A percentile compares a stretch with the other conserved stretches of the same genome.
Evolutionary conservation across 306 rosid genomes (phyloP).

Genomic region (Trifolium repens): DNA sequence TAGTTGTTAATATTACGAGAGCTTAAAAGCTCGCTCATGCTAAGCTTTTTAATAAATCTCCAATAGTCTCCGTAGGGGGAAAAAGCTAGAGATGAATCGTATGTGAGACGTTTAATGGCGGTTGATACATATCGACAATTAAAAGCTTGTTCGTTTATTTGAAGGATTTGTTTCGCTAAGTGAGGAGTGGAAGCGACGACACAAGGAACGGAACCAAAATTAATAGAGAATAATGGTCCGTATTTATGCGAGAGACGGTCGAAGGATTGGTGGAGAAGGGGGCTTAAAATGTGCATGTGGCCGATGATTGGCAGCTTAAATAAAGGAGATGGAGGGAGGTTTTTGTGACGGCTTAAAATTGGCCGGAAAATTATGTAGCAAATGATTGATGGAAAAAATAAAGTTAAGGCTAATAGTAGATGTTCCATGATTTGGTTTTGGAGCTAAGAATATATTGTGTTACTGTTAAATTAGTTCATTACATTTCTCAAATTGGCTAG

Average conservation of each 20-base stretch:
- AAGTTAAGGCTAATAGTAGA: not conserved
- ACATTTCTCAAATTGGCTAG: no score
- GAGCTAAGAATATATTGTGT: no score
- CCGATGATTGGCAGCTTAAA: slow-evolving; percentile 36
- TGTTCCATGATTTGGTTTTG: not conserved
- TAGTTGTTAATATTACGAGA: slow-evolving; percentile 14
- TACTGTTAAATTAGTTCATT: no score
- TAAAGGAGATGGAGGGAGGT: slow-evolving; percentile 42
- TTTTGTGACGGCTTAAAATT: not conserved
- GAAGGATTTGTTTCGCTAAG: slow-evolving; percentile 41
- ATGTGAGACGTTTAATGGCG: slow-evolving; percentile 38
- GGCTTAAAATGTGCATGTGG: slow-evolving; percentile 43
- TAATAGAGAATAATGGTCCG: slow-evolving; percentile 48
- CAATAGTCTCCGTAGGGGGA: slow-evolving; percentile 45
- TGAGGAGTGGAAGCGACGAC: slow-evolving; percentile 38
- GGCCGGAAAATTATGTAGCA: not conserved
- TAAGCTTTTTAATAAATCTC: slow-evolving; percentile 9
- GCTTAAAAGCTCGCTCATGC: slow-evolving; percentile 38
- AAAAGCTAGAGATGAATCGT: slow-evolving; percentile 43
- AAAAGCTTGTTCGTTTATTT: slow-evolving; percentile 44
- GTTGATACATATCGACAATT: not conserved
- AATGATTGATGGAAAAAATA: not conserved
- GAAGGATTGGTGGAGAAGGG: slow-evolving; percentile 44
- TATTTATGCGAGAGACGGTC: slow-evolving; percentile 38
- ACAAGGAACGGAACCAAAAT: slow-evolving; percentile 43